phyloP scores from a whole-genome alignment of 768 basidiomycete species.

The Suillus spraguei region DNA sequence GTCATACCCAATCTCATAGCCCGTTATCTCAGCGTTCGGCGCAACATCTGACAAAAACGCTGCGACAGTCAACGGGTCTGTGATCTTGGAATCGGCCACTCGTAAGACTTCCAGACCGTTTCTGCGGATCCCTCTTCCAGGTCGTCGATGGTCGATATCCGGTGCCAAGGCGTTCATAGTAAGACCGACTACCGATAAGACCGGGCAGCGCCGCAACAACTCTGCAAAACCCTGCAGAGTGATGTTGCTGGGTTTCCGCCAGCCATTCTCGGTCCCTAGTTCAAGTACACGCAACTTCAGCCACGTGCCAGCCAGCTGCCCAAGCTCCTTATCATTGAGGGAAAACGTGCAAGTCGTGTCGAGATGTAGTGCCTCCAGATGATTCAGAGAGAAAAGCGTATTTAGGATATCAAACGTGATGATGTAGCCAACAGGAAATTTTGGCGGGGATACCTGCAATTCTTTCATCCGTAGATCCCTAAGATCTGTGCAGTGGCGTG shows the following conservation, averaged over 20 bases:
- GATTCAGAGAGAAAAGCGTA: neutral
- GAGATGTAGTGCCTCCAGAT: conserved; percentile 6
- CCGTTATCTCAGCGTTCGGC: conserved; percentile 8
- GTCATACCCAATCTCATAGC: neutral
- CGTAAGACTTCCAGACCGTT: neutral
- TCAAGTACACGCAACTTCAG: conserved; percentile 7
- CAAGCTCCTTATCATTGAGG: conserved; percentile 4
- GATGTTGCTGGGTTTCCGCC: conserved; percentile 32
- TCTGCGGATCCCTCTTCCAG: conserved; percentile 1
- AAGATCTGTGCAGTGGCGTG: neutral
- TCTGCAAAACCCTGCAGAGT: conserved; percentile 27
- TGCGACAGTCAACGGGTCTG: neutral
- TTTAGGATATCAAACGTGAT: conserved; percentile 8
- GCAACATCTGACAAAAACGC: conserved; percentile 4
- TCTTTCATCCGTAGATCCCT: conserved; percentile 1
- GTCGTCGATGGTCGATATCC: conserved; percentile 1
- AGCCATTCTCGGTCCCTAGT: conserved; percentile 16
- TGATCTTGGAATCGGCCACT: conserved; percentile 5
- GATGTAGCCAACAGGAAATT: conserved; percentile 3
- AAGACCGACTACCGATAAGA: neutral
- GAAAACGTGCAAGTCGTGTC: conserved; percentile 10
- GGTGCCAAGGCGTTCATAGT: conserved; percentile 6
- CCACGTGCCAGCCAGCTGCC: neutral
- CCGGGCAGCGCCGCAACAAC: conserved; percentile 25
- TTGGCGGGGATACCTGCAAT: neutral